Base-by-base conservation (phyloP, 2,329 filamentous ascomycete species). In the Zasmidium angulare region DNA sequence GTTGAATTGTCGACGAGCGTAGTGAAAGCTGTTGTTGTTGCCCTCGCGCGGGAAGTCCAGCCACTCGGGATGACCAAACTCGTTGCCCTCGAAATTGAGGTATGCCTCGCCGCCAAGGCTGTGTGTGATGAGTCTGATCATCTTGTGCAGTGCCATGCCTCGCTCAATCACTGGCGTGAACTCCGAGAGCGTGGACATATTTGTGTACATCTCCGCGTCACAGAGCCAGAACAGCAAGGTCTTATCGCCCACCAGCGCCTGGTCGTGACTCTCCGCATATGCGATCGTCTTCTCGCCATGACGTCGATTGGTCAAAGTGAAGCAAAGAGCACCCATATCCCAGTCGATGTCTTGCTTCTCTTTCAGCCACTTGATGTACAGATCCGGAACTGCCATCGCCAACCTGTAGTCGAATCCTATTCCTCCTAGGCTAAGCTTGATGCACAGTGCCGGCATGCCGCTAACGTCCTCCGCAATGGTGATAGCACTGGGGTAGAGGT, bases 301-400 rank as follows among this genome's bases (percentile, higher is more conserved):
- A 24, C 95, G 87, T 58, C 95, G 85, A 77, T 99, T 98, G 21
- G 90, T 96, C 60, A 99, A 79, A 0, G 92, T 97, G 78, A 89
- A 93, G 74, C 87, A 87, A 54, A 99, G 89, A 66, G 84, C 88
- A 58, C 85, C 86, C 76, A 99, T 89, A 69, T 98, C 90, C 95
- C 95, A 99, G 10, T 96, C 85, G 63, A 91, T 82, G 70, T 99
- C 95, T 71, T 89, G 84, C 74, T 91, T 87, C 78, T 99, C 95
- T 76, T 99, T 99, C 62, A 98, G 77, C 72, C 96, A 91, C 79
- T 99, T 99, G 82, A 99, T 99, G 86, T 96, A 99, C 86, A 99
- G 90, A 75, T 99, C 95, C 2, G 95, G 95, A 63, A 99, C 87
- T 3, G 95, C 95, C 95, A 99, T 99, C 56, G 93, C 93, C 29